phyloP scores from a whole-genome alignment of 257 asterid species.

The Avicennia marina region DNA sequence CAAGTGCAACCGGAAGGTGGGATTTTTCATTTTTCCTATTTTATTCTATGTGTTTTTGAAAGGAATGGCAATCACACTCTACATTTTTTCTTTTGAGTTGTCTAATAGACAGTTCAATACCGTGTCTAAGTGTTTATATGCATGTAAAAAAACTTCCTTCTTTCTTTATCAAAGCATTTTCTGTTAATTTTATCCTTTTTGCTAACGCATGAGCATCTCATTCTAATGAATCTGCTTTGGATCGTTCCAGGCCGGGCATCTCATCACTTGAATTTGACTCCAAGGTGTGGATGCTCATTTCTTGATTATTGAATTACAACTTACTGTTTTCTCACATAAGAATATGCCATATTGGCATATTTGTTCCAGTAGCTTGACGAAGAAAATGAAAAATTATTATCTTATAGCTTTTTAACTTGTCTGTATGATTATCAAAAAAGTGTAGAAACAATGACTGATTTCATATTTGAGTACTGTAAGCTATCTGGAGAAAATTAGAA shows the following conservation, averaged over 20 bases:
- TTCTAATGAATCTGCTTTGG: constrained; percentile 10
- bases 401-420: no score
- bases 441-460: no score
- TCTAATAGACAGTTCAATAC: no score
- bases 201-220: not conserved
- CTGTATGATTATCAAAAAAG: no score
- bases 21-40: not conserved
- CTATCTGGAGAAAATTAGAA: no score
- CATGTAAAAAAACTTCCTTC: not conserved
- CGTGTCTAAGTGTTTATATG: not conserved
- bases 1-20: constrained; percentile 29
- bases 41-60: not conserved
- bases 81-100: not conserved
- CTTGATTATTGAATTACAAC: not conserved
- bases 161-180: not conserved
- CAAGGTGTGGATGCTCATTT: constrained; percentile 48
- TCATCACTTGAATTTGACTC: constrained; percentile 81
- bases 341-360: no score
- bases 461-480: no score
- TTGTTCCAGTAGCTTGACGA: no score
- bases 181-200: not conserved
- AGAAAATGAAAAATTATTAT: no score
- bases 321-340: not conserved
- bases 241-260: constrained; percentile 61
- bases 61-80: not conserved